Conservation (phyloP, 768 basidiomycete species). For the Pulveroboletus sp. region DNA sequence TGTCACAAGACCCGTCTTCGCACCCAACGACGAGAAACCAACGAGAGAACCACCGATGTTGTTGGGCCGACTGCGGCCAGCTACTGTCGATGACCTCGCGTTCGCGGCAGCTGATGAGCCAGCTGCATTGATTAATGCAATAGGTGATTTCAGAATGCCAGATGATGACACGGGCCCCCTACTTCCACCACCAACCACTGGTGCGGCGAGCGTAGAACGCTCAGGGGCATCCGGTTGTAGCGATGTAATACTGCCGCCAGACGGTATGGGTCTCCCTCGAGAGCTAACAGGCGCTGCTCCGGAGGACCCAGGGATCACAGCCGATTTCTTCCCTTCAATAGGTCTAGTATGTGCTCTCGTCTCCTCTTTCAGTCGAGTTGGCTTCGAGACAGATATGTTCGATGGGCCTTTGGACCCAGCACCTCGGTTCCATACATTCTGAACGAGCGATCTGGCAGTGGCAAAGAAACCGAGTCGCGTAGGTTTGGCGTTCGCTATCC, state of each 20-base stretch:
- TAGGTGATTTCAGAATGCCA: slow-evolving; percentile 19
- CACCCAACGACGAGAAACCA: slow-evolving; percentile 38
- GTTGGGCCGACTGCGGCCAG: slow-evolving; percentile 15
- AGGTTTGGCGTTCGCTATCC: slow-evolving; percentile 38
- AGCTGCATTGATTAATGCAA: slow-evolving; percentile 13
- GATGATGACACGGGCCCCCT: slow-evolving; percentile 8
- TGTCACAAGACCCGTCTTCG: slow-evolving; percentile 27
- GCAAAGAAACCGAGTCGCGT: slow-evolving; percentile 68
- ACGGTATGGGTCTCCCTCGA: slow-evolving; percentile 16
- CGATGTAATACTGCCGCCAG: slow-evolving; percentile 13
- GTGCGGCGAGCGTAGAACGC: slow-evolving; percentile 14
- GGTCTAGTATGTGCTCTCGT: slow-evolving; percentile 11
- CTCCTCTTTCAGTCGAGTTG: slow-evolving; percentile 12
- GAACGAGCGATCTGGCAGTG: slow-evolving; percentile 63
- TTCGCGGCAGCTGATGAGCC: slow-evolving; percentile 11
- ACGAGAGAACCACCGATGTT: slow-evolving; percentile 14
- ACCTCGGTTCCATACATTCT: slow-evolving; percentile 68
- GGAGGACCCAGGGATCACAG: slow-evolving; percentile 17
- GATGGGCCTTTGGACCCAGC: slow-evolving; percentile 28
- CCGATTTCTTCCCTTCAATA: slow-evolving; percentile 19
- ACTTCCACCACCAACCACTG: not conserved
- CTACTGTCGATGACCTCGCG: slow-evolving; percentile 13
- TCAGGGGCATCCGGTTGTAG: not conserved
- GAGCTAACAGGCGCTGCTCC: slow-evolving; percentile 16
- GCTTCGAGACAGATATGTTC: slow-evolving; percentile 27